Conservation (phyloP, 768 basidiomycete genomes). For the Wakefieldia striispora region DNA sequence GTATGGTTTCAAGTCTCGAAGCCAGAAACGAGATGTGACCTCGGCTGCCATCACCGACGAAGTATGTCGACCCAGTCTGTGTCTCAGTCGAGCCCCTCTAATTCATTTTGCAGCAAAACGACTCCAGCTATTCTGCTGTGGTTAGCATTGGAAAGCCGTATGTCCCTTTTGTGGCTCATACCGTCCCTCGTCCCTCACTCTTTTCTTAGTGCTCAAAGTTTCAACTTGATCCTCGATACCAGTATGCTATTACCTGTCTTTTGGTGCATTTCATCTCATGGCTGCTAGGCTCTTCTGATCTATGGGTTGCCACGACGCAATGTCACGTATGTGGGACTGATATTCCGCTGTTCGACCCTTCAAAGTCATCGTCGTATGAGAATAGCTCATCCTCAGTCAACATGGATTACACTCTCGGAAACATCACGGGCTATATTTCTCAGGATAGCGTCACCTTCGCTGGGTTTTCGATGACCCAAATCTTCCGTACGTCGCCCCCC, state of each 20-base stretch:
- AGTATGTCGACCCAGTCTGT: slow-evolving; percentile 30
- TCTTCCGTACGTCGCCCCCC: slow-evolving; percentile 43
- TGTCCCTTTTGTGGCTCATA: slow-evolving; percentile 30
- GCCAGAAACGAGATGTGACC: slow-evolving; percentile 31
- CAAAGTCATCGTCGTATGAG: slow-evolving; percentile 41
- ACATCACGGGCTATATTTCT: slow-evolving; percentile 52
- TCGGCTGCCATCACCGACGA: slow-evolving; percentile 47
- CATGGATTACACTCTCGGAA: slow-evolving; percentile 71
- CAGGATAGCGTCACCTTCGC: slow-evolving; percentile 66
- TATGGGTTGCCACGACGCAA: slow-evolving; percentile 71
- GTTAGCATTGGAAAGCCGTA: slow-evolving; percentile 63
- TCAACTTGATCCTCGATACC: slow-evolving; percentile 86
- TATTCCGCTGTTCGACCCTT: slow-evolving; percentile 45
- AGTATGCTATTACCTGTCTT: slow-evolving; percentile 34
- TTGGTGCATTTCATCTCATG: background rate
- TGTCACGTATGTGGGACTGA: slow-evolving; percentile 43
- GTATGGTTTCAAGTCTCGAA: slow-evolving; percentile 37
- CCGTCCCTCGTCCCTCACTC: background rate
- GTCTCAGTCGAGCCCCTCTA: too few species aligned
- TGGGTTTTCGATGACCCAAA: slow-evolving; percentile 59
- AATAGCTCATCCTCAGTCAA: slow-evolving; percentile 22
- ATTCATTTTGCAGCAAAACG: slow-evolving; percentile 38
- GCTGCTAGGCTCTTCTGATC: slow-evolving; percentile 59
- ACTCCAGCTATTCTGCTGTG: slow-evolving; percentile 57
- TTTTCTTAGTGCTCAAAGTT: slow-evolving; percentile 52